Evolutionary conservation across 176 grass and related monocot genomes (phyloP).

Genomic region (Cenchrus fungigraminus): DNA sequence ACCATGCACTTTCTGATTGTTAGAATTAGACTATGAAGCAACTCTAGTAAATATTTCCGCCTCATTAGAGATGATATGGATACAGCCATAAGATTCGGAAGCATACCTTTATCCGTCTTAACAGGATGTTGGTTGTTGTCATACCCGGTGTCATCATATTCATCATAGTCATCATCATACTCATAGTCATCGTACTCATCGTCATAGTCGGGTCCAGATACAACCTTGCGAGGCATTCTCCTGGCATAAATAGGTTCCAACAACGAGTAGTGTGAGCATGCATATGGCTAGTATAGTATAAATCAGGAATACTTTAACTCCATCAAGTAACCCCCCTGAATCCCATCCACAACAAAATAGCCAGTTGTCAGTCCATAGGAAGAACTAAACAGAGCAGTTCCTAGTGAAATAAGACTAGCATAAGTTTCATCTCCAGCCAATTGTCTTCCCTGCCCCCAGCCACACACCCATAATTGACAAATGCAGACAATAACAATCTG

Average conservation of each 20-base stretch:
- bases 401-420: not conserved
- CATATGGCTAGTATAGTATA: not conserved
- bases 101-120: slow-evolving; percentile 47
- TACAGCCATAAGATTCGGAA: slow-evolving; percentile 19
- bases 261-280: not conserved
- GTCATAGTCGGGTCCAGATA: slow-evolving; percentile 62
- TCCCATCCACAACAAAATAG: not conserved
- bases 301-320: not conserved
- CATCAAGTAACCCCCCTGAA: not conserved
- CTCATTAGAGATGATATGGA: slow-evolving; percentile 9
- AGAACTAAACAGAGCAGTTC: not conserved
- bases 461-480: not conserved
- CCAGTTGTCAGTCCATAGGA: not conserved
- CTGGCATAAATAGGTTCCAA: slow-evolving; percentile 34
- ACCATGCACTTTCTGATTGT: not conserved
- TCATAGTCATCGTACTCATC: slow-evolving; percentile 60
- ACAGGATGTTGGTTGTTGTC: slow-evolving; percentile 22
- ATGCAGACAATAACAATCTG: not conserved
- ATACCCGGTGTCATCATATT: slow-evolving; percentile 45
- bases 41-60: not conserved
- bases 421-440: not conserved
- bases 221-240: slow-evolving; percentile 85
- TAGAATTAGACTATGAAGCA: not conserved
- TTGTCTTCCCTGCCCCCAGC: not conserved
- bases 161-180: slow-evolving; percentile 62